Percentiles rank a stretch among this genome's conserved stretches.
Evolutionary conservation across 352 stramenopile species (phyloP).

Genomic region (Thalassiosira sp.): DNA sequence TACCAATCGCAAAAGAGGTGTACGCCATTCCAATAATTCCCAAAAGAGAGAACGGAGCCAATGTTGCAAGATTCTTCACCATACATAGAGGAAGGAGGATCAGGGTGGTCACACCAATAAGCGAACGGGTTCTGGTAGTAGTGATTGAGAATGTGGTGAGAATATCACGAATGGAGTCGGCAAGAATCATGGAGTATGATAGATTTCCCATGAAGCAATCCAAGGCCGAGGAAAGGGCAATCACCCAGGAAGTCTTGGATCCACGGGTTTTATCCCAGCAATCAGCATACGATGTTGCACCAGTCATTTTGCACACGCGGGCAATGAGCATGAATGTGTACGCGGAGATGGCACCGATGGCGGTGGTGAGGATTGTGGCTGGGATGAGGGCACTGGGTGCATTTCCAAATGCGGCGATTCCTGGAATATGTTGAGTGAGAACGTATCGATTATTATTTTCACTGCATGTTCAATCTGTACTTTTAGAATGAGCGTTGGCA

Average conservation of each 20-base stretch:
- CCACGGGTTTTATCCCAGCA: conserved; percentile 79
- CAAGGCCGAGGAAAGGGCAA: conserved; percentile 45
- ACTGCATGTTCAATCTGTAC: no score
- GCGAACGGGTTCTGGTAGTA: conserved; percentile 57
- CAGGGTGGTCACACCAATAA: conserved; percentile 68
- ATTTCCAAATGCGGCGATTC: conserved; percentile 64
- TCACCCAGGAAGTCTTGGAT: conserved; percentile 62
- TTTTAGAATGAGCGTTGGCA: no score
- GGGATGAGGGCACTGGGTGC: conserved; percentile 63
- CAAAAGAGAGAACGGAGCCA: conserved; percentile 84
- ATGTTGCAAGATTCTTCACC: conserved; percentile 81
- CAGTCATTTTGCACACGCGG: conserved; percentile 78
- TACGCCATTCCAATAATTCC: conserved; percentile 85
- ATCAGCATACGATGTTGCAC: conserved; percentile 77
- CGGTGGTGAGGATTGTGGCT: conserved; percentile 53
- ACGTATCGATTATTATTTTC: neutral
- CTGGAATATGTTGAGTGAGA: conserved; percentile 6
- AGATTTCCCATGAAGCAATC: conserved; percentile 61
- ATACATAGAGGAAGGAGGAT: conserved; percentile 86
- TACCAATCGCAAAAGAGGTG: conserved; percentile 81
- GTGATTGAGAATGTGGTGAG: conserved; percentile 50
- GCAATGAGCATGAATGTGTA: conserved; percentile 86
- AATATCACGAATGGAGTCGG: conserved; percentile 76
- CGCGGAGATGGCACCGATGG: conserved; percentile 78
- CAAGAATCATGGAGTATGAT: conserved; percentile 84